Evolutionary conservation across 164 flowering plant species (phyloP), one percentile per base, ranked within the genome.

Genomic region (Sextonia rubra): DNA sequence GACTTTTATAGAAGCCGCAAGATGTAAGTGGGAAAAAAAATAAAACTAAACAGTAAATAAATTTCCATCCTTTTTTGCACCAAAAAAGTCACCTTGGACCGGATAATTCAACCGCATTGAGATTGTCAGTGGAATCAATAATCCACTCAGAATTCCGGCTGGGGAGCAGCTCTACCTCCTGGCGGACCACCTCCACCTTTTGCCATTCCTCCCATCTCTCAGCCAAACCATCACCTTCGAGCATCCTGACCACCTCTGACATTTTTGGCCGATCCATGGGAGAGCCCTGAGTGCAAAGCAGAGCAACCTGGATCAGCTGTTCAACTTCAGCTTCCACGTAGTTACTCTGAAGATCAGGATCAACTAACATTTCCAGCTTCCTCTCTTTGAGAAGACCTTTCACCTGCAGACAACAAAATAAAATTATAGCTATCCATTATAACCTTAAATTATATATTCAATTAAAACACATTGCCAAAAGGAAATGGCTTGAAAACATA

Each of bases 151-250:
- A 83, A 76, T 79, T 83, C 1, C 84, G 81, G 48, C 37, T 32
- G 25, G 92, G 90, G 11, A 83, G 78, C 3, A 80, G 82, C 55
- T 88, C 91, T 32, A 85, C 85, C 73, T 91, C 94, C 62, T 90
- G 97, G 0, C 88, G 88, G 70, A 86, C 85, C 52, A 90, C 88
- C 73, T 91, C 96, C 55, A 86, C 92, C 84, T 90, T 88, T 69
- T 90, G 98, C 95, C 94, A 90, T 72, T 91, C 98, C 26, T 91
- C 97, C 94, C 98, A 90, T 74, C 88, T 83, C 83, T 90, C 97
- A 24, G 97, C 93, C 80, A 90, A 80, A 11, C 97, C 95, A 62
- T 91, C 98, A 4, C 95, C 97, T 85, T 91, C 98, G 7, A 92
- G 93, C 98, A 93, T 93, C 76, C 97, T 86, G 62, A 93, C 98